Conservation (phyloP, 2,329 filamentous ascomycete genomes). For the Ambrosiella beaveri region DNA sequence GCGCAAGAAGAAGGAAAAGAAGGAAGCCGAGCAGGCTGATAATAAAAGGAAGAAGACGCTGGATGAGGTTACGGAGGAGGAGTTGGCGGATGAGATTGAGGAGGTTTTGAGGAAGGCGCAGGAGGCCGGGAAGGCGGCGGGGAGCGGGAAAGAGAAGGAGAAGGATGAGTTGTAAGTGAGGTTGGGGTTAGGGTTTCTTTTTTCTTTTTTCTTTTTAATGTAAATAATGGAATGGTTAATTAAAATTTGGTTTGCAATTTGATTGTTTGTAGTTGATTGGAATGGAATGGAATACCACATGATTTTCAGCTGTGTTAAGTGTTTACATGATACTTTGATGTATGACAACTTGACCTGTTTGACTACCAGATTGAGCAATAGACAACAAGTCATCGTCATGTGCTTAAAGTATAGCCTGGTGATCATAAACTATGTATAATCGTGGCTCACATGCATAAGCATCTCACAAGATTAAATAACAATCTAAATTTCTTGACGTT, state of each 20-base stretch:
- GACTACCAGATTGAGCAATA: too few relatives aligned
- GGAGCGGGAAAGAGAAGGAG: conserved; percentile 16
- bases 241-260: neutral
- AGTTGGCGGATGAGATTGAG: conserved; percentile 31
- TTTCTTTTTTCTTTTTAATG: neutral
- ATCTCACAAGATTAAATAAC: too few relatives aligned
- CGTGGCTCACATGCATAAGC: too few relatives aligned
- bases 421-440: too few relatives aligned
- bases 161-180: conserved; percentile 16
- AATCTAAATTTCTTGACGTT: too few relatives aligned
- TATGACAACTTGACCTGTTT: too few relatives aligned
- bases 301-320: too few relatives aligned
- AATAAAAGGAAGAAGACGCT: conserved; percentile 19
- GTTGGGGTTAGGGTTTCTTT: neutral
- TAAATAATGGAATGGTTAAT: neutral
- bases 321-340: too few relatives aligned
- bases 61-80: conserved; percentile 16
- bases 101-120: conserved; percentile 27
- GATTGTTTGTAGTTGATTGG: too few relatives aligned
- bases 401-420: too few relatives aligned
- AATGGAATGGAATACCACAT: too few relatives aligned
- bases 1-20: conserved; percentile 21
- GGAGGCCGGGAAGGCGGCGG: conserved; percentile 16
- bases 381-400: too few relatives aligned
- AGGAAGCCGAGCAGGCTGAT: conserved; percentile 19